These are phyloP conservation scores for Kluyveromyces starmeri DNA, from an alignment of 805 yeast genomes.

Conservation along the genomic window DNA sequence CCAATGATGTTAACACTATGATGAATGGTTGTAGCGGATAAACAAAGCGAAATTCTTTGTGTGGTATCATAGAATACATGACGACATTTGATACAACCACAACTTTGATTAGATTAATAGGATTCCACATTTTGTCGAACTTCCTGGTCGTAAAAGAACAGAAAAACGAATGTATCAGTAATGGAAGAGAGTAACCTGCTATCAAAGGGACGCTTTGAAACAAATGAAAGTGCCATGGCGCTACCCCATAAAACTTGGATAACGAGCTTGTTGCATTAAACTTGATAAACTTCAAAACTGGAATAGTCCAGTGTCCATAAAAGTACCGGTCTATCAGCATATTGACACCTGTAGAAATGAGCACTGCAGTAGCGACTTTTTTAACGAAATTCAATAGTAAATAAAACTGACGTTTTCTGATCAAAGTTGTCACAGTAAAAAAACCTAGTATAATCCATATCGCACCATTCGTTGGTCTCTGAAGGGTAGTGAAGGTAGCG, in stretches of 20 bases:
- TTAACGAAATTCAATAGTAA: constrained; percentile 11
- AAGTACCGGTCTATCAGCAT: constrained; percentile 46
- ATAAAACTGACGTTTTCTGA: constrained; percentile 7
- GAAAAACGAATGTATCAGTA: constrained; percentile 39
- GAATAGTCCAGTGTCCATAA: constrained; percentile 50
- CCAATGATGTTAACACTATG: constrained; percentile 41
- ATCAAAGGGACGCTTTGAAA: constrained; percentile 76
- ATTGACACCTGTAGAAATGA: constrained; percentile 31
- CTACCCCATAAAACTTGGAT: constrained; percentile 75
- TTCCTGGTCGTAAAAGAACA: constrained; percentile 12
- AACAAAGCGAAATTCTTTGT: constrained; percentile 87
- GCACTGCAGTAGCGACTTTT: constrained; percentile 17
- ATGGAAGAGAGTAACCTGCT: constrained; percentile 57
- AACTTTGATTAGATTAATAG: constrained; percentile 21
- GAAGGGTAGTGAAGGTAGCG: constrained; percentile 56
- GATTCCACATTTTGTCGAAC: constrained; percentile 4
- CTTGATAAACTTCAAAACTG: constrained; percentile 59
- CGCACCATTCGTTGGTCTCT: constrained; percentile 77
- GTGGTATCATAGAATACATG: constrained; percentile 59
- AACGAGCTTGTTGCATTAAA: constrained; percentile 70
- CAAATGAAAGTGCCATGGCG: constrained; percentile 79
- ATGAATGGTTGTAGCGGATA: constrained; percentile 77
- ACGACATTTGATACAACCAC: constrained; percentile 37
- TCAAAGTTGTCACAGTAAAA: constrained; percentile 16
- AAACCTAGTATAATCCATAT: constrained; percentile 65